A percentile compares a stretch with the other conserved stretches of the same genome.
phyloP scores from a whole-genome alignment of 345 rosid genomes.

The Noccaea bulbosa region DNA sequence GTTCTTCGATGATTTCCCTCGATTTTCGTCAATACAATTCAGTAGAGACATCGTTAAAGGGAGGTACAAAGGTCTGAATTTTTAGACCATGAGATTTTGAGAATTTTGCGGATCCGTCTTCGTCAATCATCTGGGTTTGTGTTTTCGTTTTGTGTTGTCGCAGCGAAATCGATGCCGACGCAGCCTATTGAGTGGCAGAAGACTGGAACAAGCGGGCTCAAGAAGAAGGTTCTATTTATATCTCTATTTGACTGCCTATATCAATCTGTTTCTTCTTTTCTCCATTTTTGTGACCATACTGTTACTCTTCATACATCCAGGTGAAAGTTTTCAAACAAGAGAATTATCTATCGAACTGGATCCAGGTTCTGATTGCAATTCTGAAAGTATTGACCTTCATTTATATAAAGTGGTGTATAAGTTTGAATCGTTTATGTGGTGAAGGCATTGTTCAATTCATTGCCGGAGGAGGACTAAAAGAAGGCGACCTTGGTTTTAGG shows the following conservation, averaged over 20 bases:
- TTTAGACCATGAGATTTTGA: too few species aligned
- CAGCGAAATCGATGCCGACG: constrained; percentile 57
- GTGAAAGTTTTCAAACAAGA: constrained; percentile 89
- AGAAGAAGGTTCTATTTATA: constrained; percentile 62
- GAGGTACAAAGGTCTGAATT: too few species aligned
- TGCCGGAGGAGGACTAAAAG: constrained; percentile 81
- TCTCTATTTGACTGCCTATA: not conserved
- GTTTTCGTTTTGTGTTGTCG: too few species aligned
- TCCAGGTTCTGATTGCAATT: constrained; percentile 62
- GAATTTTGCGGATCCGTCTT: too few species aligned
- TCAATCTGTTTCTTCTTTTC: not conserved
- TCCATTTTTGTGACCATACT: not conserved
- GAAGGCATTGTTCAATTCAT: constrained; percentile 90
- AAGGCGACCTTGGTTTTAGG: constrained; percentile 78
- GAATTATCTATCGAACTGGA: constrained; percentile 93
- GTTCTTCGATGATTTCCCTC: too few species aligned
- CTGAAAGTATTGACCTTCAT: not conserved
- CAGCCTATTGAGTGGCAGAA: constrained; percentile 83
- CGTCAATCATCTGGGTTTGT: too few species aligned
- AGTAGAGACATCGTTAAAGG: too few species aligned
- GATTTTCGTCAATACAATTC: too few species aligned
- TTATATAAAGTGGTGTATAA: not conserved
- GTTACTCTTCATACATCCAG: constrained; percentile 41
- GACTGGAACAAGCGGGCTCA: constrained; percentile 84
- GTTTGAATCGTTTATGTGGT: constrained; percentile 37